Evolutionary conservation across 805 yeast genomes (phyloP).

Genomic region (Metschnikowia borealis): DNA sequence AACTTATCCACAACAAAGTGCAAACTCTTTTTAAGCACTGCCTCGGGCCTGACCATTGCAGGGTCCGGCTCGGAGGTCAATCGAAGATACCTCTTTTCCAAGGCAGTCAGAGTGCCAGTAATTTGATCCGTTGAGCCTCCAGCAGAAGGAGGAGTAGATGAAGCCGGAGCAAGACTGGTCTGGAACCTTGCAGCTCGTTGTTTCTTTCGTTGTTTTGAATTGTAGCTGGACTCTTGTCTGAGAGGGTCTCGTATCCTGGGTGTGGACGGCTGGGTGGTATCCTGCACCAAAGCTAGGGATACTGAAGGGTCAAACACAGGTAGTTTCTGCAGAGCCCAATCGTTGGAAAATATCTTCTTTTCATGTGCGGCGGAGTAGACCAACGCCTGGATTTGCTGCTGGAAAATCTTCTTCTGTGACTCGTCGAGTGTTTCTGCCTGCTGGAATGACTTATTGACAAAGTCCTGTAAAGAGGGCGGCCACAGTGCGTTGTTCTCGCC

Average conservation of each 20-base stretch:
- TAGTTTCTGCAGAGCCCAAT: slow-evolving; percentile 51
- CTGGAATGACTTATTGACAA: slow-evolving; percentile 46
- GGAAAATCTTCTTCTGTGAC: slow-evolving; percentile 35
- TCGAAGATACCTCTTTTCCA: slow-evolving; percentile 79
- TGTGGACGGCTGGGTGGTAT: slow-evolving; percentile 1
- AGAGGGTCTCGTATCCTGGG: slow-evolving; percentile 2
- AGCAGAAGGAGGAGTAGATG: slow-evolving; percentile 5
- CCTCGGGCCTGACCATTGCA: slow-evolving; percentile 69
- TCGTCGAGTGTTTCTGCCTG: slow-evolving; percentile 34
- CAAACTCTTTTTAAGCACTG: slow-evolving; percentile 55
- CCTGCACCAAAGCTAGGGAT: slow-evolving; percentile 11
- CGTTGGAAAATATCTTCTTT: slow-evolving; percentile 42
- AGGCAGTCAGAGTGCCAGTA: slow-evolving; percentile 57
- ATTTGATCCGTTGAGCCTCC: slow-evolving; percentile 23
- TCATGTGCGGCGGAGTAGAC: slow-evolving; percentile 46
- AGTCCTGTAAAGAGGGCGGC: slow-evolving; percentile 53
- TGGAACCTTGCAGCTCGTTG: slow-evolving; percentile 49
- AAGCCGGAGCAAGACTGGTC: background rate
- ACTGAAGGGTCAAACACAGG: slow-evolving; percentile 37
- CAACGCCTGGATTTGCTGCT: slow-evolving; percentile 46
- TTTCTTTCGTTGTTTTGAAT: slow-evolving; percentile 33
- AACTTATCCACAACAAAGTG: slow-evolving; percentile 52
- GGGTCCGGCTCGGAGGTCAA: slow-evolving; percentile 93
- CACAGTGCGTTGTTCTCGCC: slow-evolving; percentile 27
- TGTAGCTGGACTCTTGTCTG: slow-evolving; percentile 12